Conservation (phyloP, 371 early-diverging fungal genomes). For the Zychaea mexicana region DNA sequence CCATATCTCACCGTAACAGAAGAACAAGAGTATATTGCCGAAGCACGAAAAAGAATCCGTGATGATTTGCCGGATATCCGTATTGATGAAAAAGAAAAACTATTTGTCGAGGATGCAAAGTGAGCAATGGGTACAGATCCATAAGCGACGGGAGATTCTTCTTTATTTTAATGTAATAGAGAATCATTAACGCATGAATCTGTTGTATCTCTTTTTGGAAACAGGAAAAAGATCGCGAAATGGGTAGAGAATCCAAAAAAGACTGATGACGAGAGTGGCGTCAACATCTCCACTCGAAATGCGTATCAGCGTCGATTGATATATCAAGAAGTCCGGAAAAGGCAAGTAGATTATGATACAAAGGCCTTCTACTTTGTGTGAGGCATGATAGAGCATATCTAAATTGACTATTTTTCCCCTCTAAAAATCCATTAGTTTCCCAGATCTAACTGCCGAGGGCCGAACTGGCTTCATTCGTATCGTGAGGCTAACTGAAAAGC, state of each 20-base stretch:
- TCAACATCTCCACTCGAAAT: constrained; percentile 53
- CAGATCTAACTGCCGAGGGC: constrained; percentile 48
- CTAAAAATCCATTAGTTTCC: constrained; percentile 25
- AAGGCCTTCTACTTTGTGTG: too few species aligned
- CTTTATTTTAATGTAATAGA: too few species aligned
- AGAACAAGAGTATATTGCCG: constrained; percentile 51
- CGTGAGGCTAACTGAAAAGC: constrained; percentile 40
- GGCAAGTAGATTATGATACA: constrained; percentile 25
- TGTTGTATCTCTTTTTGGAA: background rate
- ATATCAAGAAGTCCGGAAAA: constrained; percentile 70
- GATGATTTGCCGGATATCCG: constrained; percentile 63
- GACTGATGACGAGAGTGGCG: constrained; percentile 29
- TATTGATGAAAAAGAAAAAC: constrained; percentile 59
- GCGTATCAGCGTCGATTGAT: constrained; percentile 66
- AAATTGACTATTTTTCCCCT: too few species aligned
- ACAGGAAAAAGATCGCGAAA: constrained; percentile 40
- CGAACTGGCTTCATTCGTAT: constrained; percentile 45
- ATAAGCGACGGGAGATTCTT: too few species aligned
- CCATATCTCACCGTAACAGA: constrained; percentile 73
- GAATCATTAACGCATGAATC: too few species aligned
- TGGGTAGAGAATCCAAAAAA: constrained; percentile 49
- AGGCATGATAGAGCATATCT: too few species aligned
- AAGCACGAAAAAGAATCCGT: constrained; percentile 41
- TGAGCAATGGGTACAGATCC: too few species aligned
- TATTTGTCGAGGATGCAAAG: constrained; percentile 56